Evolutionary conservation across 345 rosid species (phyloP), one percentile per base, ranked within the genome.

Genomic region (Sisymbrium irio): DNA sequence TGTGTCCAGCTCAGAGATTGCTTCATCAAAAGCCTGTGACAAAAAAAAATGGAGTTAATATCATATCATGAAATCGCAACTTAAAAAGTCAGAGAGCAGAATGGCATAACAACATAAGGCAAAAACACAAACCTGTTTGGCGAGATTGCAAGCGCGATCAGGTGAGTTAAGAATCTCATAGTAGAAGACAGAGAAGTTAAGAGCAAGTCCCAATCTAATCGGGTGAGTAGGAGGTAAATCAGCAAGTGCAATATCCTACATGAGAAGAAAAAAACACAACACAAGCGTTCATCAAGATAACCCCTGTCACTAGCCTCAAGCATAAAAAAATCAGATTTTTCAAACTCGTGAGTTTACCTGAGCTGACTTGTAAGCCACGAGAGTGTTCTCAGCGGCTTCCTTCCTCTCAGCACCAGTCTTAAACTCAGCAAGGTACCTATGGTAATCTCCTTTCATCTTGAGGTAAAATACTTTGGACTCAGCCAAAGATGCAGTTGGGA

Each of bases 101-200:
- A 46, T 4, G 6, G 10, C 41, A n/a, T n/a, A n/a, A 74, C 55
- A 33, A 13, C 1, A 32, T 9, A 59, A 62, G 12, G 8, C 39
- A 33, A 63, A 40, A 40, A 45, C 32, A 58, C 39, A 61, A 68
- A 95, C 99, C 98, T 89, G 97, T 78, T 95, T 95, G 0, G 98
- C 99, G 40, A 95, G 99, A 80, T 72, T 88, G 84, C 98, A 95
- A 17, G 99, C 99, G 17, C 99, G 96, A 74, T 95, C 98, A 47
- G 99, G 97, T 27, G 99, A 95, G 86, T 86, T 95, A 37, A 95
- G 97, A 71, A 95, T 92, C 87, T 95, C 99, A 71, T 95, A 95
- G 78, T 92, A 95, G 80, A 95, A 95, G 35, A 95, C 99, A 10
- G 99, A 95, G 91, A 95, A 95, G 87, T 95, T 95, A 49, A 95